These are phyloP conservation scores for Linaria vulgaris DNA, from an alignment of 257 asterid species.

Conservation along the genomic window DNA sequence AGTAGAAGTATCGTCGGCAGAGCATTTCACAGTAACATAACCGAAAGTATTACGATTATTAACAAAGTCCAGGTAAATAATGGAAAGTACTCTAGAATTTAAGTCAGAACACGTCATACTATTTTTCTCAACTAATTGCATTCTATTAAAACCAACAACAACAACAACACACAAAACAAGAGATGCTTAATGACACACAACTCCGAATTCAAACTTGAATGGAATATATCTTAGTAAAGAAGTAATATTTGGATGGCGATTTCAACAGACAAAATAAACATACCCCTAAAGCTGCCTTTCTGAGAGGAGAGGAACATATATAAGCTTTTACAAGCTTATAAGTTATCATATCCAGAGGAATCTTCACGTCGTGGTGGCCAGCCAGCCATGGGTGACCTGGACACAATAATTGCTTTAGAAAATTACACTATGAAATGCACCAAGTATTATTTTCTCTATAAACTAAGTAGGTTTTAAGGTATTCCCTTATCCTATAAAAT, in stretches of 20 bases:
- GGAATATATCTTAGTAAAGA: too few species aligned
- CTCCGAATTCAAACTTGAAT: neutral
- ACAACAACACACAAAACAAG: neutral
- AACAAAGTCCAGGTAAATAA: too few species aligned
- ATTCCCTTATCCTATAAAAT: neutral
- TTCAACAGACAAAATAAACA: constrained; percentile 23
- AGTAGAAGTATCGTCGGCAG: too few species aligned
- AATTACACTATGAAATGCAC: neutral
- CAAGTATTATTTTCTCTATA: neutral
- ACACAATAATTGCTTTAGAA: constrained; percentile 17
- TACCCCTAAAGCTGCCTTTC: constrained; percentile 91
- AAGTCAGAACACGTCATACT: too few species aligned
- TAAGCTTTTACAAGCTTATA: constrained; percentile 85
- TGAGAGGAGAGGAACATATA: constrained; percentile 75
- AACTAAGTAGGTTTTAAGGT: too few species aligned
- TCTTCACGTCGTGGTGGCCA: constrained; percentile 72
- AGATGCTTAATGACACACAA: neutral
- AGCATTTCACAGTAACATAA: too few species aligned
- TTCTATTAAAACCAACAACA: too few species aligned
- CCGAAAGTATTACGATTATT: too few species aligned
- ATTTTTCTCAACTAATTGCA: too few species aligned
- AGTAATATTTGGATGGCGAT: neutral
- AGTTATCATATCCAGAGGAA: constrained; percentile 82
- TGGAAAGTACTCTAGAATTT: too few species aligned
- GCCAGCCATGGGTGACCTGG: constrained; percentile 98